Percentiles rank a stretch among this genome's conserved stretches.
These are phyloP conservation scores for Mucor piriformis DNA, from an alignment of 371 early-diverging fungal genomes.

Conservation along the genomic window DNA sequence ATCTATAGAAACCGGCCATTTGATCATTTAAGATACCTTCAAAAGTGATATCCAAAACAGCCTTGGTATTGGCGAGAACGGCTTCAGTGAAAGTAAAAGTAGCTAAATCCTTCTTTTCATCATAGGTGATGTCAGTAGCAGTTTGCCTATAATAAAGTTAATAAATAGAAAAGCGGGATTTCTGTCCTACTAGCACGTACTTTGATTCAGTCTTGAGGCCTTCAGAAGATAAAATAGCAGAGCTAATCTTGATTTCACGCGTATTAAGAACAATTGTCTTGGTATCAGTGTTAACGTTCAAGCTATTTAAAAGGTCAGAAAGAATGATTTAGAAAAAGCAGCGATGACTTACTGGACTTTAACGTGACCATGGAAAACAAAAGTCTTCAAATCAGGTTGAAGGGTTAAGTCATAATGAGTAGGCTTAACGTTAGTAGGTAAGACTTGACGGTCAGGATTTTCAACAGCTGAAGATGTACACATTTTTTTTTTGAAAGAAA, in stretches of 20 bases:
- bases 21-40: constrained; percentile 82
- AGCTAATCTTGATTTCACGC: constrained; percentile 56
- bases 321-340: neutral
- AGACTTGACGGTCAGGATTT: constrained; percentile 54
- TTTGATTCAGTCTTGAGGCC: constrained; percentile 61
- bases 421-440: constrained; percentile 76
- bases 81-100: constrained; percentile 71
- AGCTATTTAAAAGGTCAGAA: constrained; percentile 21
- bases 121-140: constrained; percentile 67
- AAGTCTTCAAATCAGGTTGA: constrained; percentile 65
- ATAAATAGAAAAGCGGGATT: no score
- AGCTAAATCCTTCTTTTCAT: constrained; percentile 71
- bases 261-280: constrained; percentile 66
- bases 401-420: constrained; percentile 74
- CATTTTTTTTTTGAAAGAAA: constrained; percentile 6
- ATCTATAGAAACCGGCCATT: constrained; percentile 90
- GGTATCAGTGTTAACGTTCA: constrained; percentile 66
- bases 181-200: constrained; percentile 31
- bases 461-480: constrained; percentile 22
- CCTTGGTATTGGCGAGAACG: constrained; percentile 70
- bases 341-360: constrained; percentile 48
- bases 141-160: constrained; percentile 46
- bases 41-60: constrained; percentile 68
- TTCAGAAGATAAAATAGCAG: constrained; percentile 50
- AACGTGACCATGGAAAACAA: constrained; percentile 72